Conservation (phyloP, 768 basidiomycete species). For the Lactarius deliciosus region DNA sequence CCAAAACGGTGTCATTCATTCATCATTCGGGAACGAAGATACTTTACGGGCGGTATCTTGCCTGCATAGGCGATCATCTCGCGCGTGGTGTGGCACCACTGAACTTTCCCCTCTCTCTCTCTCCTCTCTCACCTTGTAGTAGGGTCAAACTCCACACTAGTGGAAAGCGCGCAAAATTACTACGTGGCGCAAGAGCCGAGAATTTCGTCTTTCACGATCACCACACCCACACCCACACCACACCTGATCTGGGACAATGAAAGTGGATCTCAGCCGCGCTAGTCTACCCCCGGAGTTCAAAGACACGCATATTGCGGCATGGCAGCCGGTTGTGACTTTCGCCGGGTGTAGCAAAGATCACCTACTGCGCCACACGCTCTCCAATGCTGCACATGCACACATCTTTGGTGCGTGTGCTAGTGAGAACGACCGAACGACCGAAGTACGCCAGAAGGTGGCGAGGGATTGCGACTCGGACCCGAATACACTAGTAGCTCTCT, state of each 20-base stretch:
- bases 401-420: background rate
- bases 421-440: background rate
- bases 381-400: background rate
- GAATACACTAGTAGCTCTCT: background rate
- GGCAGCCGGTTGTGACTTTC: background rate
- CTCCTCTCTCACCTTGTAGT: background rate
- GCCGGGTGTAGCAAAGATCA: background rate
- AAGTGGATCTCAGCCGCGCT: background rate
- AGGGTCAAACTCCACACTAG: background rate
- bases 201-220: background rate
- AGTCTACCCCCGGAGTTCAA: background rate
- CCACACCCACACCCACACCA: background rate
- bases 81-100: background rate
- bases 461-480: background rate
- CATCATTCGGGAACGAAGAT: background rate
- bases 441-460: background rate
- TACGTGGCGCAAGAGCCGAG: background rate
- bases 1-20: background rate
- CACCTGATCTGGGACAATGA: background rate
- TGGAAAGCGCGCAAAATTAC: background rate
- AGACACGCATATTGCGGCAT: background rate
- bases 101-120: background rate
- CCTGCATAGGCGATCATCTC: background rate
- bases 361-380: background rate
- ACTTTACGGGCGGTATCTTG: background rate